Conservation (phyloP, 495 filamentous ascomycete genomes). For the Hypomontagnella monticulosa region DNA sequence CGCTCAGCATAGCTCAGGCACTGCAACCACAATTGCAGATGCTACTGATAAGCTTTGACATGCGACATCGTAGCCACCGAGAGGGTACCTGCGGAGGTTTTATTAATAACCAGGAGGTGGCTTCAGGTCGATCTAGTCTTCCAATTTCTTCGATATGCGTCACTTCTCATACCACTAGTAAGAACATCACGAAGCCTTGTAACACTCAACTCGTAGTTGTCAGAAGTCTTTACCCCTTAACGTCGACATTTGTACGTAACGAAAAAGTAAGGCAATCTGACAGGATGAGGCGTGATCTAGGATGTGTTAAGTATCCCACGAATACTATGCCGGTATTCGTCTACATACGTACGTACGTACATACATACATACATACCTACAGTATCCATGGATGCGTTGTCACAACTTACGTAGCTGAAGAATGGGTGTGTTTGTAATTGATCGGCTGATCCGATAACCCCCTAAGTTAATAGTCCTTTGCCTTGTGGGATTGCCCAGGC, state of each 20-base stretch:
- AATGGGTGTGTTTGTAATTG: constrained; percentile 13
- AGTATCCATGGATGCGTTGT: constrained; percentile 19
- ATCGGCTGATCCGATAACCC: constrained; percentile 37
- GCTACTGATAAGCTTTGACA: too few relatives aligned
- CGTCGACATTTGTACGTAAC: not conserved
- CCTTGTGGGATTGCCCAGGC: constrained; percentile 28
- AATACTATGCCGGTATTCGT: constrained; percentile 1
- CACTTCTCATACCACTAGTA: not conserved
- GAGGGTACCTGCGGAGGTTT: not conserved
- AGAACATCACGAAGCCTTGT: not conserved
- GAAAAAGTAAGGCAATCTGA: constrained; percentile 5
- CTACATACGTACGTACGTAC: not conserved
- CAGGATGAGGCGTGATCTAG: constrained; percentile 8
- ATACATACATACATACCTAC: not conserved
- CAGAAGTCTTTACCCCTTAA: not conserved
- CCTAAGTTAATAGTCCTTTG: constrained; percentile 20
- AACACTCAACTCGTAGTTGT: not conserved
- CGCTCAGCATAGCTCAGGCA: not conserved
- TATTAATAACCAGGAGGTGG: not conserved
- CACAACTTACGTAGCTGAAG: constrained; percentile 28
- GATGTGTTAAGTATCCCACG: constrained; percentile 8
- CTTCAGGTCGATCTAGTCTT: constrained; percentile 9
- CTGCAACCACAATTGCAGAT: too few relatives aligned
- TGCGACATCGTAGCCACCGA: too few relatives aligned
- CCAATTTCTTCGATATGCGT: constrained; percentile 24